Base-by-base conservation (phyloP, 1,139 yeast genomes). In the Wickerhamomyces sp. region DNA sequence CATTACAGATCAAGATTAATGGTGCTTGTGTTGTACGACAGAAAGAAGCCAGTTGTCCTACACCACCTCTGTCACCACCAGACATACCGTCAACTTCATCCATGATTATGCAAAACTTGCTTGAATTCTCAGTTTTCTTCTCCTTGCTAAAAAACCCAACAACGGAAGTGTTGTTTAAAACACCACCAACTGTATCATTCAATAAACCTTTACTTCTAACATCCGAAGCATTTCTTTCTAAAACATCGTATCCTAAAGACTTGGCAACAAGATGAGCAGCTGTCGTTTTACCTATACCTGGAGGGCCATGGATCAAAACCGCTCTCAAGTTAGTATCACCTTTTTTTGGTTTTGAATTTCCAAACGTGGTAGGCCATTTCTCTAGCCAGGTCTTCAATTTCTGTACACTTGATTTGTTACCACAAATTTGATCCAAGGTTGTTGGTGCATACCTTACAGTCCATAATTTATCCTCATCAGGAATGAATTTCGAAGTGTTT, bases 41-140 rank as follows among this genome's bases (percentile, higher is more conserved):
- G 49, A 87, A 82, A 29, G 82, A 79, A 0, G 96, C 89, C 62
- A 93, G 71, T 39, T 91, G 95, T 18, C 96, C 97, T 16, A 93
- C 96, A 45, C 99, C 99, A 44, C 98, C 99, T 51, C 93, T 81
- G 59, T 93, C 99, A 45, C 99, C 99, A 52, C 94, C 88, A 28
- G 96, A 86, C 98, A 93, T 91, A 47, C 99, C 99, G 59, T 93
- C 99, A 22, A 93, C 98, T 62, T 93, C 99, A 61, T 93, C 99
- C 97, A 93, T 88, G 45, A 93, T 83, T 33, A 91, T 70, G 35
- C 89, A 88, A 48, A 89, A 78, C 38, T 75, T 77, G 40, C 72
- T 70, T 33, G 65, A 62, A 30, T 63, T 59, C 5, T 44, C 29
- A 11, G 47, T 55, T 7, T 46, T 40, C 13, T 58, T 62, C 23